Evolutionary conservation across 805 yeast genomes (phyloP).

Genomic region (Yarrowia sp.): DNA sequence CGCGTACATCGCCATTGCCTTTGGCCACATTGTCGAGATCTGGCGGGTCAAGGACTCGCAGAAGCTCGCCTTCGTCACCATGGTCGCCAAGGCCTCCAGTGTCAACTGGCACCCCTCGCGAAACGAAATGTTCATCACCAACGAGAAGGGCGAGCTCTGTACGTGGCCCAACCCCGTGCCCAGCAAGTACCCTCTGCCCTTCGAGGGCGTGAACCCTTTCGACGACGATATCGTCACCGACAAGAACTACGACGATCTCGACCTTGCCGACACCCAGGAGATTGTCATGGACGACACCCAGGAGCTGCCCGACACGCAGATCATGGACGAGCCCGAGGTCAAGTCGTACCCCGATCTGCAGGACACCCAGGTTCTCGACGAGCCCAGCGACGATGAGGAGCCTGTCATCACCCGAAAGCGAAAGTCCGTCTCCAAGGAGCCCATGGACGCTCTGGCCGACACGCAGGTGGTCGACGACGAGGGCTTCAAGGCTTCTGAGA

Average conservation of each 20-base stretch:
- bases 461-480: constrained; percentile 30
- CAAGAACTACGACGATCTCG: background rate
- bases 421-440: constrained; percentile 6
- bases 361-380: background rate
- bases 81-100: constrained; percentile 25
- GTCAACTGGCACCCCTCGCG: constrained; percentile 42
- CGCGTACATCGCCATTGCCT: constrained; percentile 55
- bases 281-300: background rate
- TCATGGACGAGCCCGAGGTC: background rate
- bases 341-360: background rate
- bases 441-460: background rate
- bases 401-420: constrained; percentile 27
- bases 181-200: background rate
- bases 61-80: constrained; percentile 34
- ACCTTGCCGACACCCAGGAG: background rate
- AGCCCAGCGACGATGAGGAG: background rate
- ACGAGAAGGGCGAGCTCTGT: constrained; percentile 39
- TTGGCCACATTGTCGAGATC: constrained; percentile 51
- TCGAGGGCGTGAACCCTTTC: background rate
- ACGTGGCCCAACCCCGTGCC: constrained; percentile 32
- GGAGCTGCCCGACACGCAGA: background rate
- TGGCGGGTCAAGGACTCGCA: constrained; percentile 49
- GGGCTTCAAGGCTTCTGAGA: background rate
- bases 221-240: background rate
- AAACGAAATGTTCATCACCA: constrained; percentile 38